Conservation (phyloP, 768 basidiomycete species). For the Tulasnella sp. region DNA sequence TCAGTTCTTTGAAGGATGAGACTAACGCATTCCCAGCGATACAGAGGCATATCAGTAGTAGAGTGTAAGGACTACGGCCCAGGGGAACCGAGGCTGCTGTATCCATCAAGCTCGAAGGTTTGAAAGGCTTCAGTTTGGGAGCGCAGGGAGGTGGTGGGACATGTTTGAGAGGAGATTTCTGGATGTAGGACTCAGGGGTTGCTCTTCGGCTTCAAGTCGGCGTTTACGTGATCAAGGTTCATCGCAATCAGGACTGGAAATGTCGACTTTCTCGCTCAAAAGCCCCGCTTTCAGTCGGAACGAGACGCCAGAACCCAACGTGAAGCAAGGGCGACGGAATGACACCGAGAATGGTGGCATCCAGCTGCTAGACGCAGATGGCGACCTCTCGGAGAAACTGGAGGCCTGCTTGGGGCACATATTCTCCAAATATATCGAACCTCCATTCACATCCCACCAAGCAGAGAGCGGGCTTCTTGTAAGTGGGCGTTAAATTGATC, state of each 20-base stretch:
- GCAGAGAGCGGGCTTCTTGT: neutral
- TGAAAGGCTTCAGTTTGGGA: too few species aligned
- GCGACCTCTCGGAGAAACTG: constrained; percentile 55
- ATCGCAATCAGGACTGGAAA: too few species aligned
- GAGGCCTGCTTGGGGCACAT: constrained; percentile 63
- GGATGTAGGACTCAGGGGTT: too few species aligned
- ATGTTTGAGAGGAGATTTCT: too few species aligned
- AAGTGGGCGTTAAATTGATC: too few species aligned
- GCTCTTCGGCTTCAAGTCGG: too few species aligned
- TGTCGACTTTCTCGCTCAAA: too few species aligned
- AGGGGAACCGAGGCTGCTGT: too few species aligned
- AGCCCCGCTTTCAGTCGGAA: constrained; percentile 29
- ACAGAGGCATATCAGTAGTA: constrained; percentile 34
- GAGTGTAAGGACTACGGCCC: too few species aligned
- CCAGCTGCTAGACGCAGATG: constrained; percentile 59
- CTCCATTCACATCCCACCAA: constrained; percentile 20
- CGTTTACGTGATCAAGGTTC: too few species aligned
- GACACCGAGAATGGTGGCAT: constrained; percentile 30
- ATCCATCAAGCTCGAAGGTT: too few species aligned
- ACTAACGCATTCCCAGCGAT: constrained; percentile 56
- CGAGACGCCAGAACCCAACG: constrained; percentile 52
- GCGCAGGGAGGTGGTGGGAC: too few species aligned
- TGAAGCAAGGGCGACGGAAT: constrained; percentile 49
- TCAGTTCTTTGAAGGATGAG: neutral
- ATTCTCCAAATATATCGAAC: constrained; percentile 66